Base-by-base conservation (phyloP, 257 asterid species). In the Nicotiana tomentosiformis region DNA sequence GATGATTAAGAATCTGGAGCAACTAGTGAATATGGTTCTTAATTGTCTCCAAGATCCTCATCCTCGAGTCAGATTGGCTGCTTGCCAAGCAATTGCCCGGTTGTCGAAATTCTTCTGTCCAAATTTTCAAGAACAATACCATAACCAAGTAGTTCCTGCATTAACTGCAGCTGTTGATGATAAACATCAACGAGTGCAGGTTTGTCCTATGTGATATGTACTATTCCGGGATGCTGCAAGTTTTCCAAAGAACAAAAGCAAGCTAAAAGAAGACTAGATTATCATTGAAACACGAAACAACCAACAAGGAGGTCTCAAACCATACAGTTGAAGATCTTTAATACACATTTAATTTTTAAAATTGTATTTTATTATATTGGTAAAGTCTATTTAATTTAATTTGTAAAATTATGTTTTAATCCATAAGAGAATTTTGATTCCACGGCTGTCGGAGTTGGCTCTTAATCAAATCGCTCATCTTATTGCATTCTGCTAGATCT, bases 151-250 rank as follows among this genome's bases (percentile, higher is more conserved):
- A 43, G 49, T 43, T 43, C 11, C 49, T 43, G 49, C 49, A 43
- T 43, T 43, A 43, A 43, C 49, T 7, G 49, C 10, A 43, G 49
- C 49, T 43, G 3, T 43, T 43, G 98, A 95, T 87, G 99, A 95
- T 85, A 97, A 91, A 85, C 93, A 91, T 87, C 98, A 97, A 23
- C 91, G 98, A 85, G 99, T 95, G 23, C 99, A 95, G 97, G 98
- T 93, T 66, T 84, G 92, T 32, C 39, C 1, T 70, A 37, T 17
- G 20, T 51, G n/a, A 72, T 37, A 23, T 30, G 35, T 72, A 16
- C 29, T 39, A 39, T 39, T 39, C 49, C 10, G 49, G 2, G 10
- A 39, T 39, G 10, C 10, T 72, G 78, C 9, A 2, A 11, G 8
- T 39, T 43, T 43, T 51, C 51, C 20, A 30, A 53, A 53, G 17